Conservation (phyloP, 164 flowering plant genomes). For the Hamamelis virginiana region DNA sequence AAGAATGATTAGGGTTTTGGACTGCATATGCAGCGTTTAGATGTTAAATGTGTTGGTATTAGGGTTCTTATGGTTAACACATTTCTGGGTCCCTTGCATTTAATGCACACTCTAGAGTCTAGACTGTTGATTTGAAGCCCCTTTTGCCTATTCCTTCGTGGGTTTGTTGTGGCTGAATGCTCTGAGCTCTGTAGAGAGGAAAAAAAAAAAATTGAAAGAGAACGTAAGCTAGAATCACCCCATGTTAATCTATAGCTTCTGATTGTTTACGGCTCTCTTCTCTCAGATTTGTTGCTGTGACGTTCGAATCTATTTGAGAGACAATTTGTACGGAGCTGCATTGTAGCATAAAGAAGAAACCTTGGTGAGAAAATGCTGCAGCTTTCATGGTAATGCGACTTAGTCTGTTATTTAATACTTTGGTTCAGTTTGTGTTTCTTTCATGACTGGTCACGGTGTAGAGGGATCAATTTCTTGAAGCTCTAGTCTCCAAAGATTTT, state of each 20-base stretch:
- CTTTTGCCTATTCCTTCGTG: conserved; percentile 15
- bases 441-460: conserved; percentile 5
- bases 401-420: too few species aligned
- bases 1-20: conserved; percentile 16
- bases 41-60: background rate
- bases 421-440: too few species aligned
- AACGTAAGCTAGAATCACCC: background rate
- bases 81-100: conserved; percentile 26
- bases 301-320: conserved; percentile 7
- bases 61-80: conserved; percentile 2
- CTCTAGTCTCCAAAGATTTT: conserved; percentile 6
- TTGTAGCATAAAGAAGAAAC: conserved; percentile 8
- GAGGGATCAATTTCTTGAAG: conserved; percentile 11
- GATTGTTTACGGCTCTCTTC: background rate
- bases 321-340: conserved; percentile 2
- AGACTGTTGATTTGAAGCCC: conserved; percentile 6
- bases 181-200: background rate
- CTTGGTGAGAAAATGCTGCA: conserved; percentile 18
- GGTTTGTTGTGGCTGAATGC: conserved; percentile 7
- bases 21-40: background rate
- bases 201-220: background rate
- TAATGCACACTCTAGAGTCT: background rate
- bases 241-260: background rate
- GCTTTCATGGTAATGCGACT: conserved; percentile 4
- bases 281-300: background rate